These are phyloP conservation scores for Claviceps quebecensis DNA, from an alignment of 2,329 filamentous ascomycete species.

Conservation along the genomic window DNA sequence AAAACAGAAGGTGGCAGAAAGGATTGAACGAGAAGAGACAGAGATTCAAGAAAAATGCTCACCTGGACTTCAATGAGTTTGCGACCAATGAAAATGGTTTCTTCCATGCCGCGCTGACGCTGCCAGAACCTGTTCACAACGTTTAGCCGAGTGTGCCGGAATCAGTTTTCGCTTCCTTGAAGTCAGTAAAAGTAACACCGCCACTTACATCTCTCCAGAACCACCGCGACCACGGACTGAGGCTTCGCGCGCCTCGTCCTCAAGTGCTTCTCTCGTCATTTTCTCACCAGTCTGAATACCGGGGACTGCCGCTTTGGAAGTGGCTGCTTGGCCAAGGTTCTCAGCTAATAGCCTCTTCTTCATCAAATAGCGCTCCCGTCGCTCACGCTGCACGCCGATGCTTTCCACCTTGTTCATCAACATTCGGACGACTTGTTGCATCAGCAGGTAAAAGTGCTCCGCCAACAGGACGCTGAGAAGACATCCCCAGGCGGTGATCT, in stretches of 20 bases:
- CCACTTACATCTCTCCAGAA: slow-evolving; percentile 35
- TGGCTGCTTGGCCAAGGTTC: slow-evolving; percentile 45
- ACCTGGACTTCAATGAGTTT: slow-evolving; percentile 37
- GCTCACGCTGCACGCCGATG: slow-evolving; percentile 73
- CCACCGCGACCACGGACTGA: slow-evolving; percentile 34
- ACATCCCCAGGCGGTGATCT: slow-evolving; percentile 67
- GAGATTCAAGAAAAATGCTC: slow-evolving; percentile 1
- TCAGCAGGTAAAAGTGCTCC: slow-evolving; percentile 78
- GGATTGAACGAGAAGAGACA: not conserved
- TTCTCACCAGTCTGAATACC: slow-evolving; percentile 40
- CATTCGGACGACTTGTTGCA: slow-evolving; percentile 57
- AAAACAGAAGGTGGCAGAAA: too few relatives aligned
- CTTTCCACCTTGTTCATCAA: slow-evolving; percentile 72
- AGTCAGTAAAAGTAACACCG: not conserved
- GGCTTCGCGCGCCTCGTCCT: slow-evolving; percentile 45
- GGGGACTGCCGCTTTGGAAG: slow-evolving; percentile 31
- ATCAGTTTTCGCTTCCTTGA: not conserved
- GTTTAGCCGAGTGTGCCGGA: not conserved
- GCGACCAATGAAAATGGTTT: slow-evolving; percentile 43
- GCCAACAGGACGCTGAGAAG: slow-evolving; percentile 71
- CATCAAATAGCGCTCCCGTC: slow-evolving; percentile 64
- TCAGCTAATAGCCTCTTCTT: slow-evolving; percentile 69
- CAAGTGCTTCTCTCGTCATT: slow-evolving; percentile 50
- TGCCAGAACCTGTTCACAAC: slow-evolving; percentile 41
- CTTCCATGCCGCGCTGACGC: slow-evolving; percentile 41